Evolutionary conservation across 148 eudicot genomes (phyloP), one percentile per base, ranked within the genome.

Genomic region (Euryodendron excelsum): DNA sequence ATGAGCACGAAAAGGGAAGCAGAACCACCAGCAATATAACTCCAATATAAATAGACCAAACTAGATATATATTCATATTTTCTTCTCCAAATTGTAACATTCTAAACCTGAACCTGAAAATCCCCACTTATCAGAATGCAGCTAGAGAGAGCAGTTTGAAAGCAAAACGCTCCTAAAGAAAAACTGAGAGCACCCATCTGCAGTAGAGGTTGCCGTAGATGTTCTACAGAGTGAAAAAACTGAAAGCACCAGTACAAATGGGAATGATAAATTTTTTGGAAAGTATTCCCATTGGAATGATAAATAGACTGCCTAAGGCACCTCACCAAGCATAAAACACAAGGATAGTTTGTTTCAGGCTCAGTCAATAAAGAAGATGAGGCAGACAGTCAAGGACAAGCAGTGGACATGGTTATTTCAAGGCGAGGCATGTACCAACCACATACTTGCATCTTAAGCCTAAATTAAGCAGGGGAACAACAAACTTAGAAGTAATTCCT

Each of bases 221-320:
- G 52, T 68, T 39, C 3, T 13, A 23, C 17, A 68, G 33, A 28
- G 7, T 39, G 48, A 67, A 8, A 65, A 31, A 21, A 37, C 23
- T 39, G 41, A 67, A 73, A 73, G 41, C 44, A 55, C 31, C 21
- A 73, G 33, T 56, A 31, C 76, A 56, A n/a, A n/a, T n/a, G n/a
- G n/a, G n/a, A n/a, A n/a, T n/a, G n/a, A n/a, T n/a, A n/a, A n/a
- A n/a, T n/a, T n/a, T n/a, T n/a, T n/a, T n/a, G n/a, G n/a, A n/a
- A n/a, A n/a, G n/a, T n/a, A n/a, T n/a, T n/a, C n/a, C n/a, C n/a
- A 0, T 21, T 33, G 25, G 77, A 58, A 58, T n/a, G 31, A 7
- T 27, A 25, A 27, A n/a, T 58, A 58, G 76, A 68, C 20, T 41
- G 45, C n/a, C 65, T 33, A 53, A 23, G 37, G 76, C 28, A 72